Conservation (phyloP, 441 rosid species). For the Eutrema salsugineum region DNA sequence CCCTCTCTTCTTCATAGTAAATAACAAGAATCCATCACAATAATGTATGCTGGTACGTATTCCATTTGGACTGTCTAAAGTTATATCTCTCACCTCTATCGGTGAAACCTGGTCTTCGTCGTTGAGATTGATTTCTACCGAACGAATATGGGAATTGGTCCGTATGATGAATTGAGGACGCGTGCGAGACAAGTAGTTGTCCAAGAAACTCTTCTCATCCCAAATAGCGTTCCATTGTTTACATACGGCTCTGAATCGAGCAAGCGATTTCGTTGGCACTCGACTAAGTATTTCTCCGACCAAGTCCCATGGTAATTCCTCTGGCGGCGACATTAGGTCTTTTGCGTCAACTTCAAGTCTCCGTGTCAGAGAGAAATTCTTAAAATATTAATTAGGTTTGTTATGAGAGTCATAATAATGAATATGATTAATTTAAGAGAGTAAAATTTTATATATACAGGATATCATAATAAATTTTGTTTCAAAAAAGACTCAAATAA, state of each 20-base stretch:
- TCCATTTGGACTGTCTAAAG: background rate
- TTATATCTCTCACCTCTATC: background rate
- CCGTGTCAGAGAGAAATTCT: too few relatives aligned
- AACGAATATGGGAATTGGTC: background rate
- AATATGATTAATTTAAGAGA: too few relatives aligned
- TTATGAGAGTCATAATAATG: too few relatives aligned
- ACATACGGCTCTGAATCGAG: background rate
- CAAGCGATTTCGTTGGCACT: background rate
- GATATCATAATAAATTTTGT: too few relatives aligned
- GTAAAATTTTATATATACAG: too few relatives aligned
- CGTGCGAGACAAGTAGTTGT: background rate
- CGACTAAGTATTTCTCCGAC: background rate
- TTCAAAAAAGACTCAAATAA: too few relatives aligned
- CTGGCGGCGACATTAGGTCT: too few relatives aligned
- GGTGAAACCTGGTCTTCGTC: background rate
- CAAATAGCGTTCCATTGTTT: background rate
- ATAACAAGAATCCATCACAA: slow-evolving; percentile 3
- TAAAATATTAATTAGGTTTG: too few relatives aligned
- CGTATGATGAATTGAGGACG: slow-evolving; percentile 9
- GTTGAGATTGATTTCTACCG: background rate
- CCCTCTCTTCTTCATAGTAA: background rate
- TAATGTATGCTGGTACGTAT: background rate
- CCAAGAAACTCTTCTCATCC: slow-evolving; percentile 7
- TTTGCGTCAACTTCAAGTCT: too few relatives aligned
- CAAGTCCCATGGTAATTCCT: background rate